phyloP scores from a whole-genome alignment of 176 grass and related monocot species.

The Carex parvula region DNA sequence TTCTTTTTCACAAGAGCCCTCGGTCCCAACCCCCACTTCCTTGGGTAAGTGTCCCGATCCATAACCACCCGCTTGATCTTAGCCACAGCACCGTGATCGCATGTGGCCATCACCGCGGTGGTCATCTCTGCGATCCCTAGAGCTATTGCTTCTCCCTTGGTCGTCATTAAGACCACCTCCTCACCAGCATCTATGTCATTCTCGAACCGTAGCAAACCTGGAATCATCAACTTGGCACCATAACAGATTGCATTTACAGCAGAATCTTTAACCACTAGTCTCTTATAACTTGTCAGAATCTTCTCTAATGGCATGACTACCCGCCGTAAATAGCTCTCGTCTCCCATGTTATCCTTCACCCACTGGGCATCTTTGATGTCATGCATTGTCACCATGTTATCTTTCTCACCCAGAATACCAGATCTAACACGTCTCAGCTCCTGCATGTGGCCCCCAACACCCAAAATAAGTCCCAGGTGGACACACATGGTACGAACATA shows the following conservation, averaged over 20 bases:
- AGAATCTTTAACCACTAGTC: slow-evolving; percentile 91
- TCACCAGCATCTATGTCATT: slow-evolving; percentile 92
- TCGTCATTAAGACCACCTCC: slow-evolving; percentile 88
- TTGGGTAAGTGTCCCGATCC: slow-evolving; percentile 90
- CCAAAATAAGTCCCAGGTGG: slow-evolving; percentile 74
- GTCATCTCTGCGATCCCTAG: slow-evolving; percentile 94
- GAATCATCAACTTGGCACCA: slow-evolving; percentile 96
- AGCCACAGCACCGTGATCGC: slow-evolving; percentile 70
- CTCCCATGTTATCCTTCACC: slow-evolving; percentile 66
- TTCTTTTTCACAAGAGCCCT: slow-evolving; percentile 83
- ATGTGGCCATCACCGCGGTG: slow-evolving; percentile 86
- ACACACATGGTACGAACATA: slow-evolving; percentile 87
- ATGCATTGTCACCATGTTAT: slow-evolving; percentile 99
- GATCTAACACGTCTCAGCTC: slow-evolving; percentile 80
- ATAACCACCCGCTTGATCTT: slow-evolving; percentile 94
- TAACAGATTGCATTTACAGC: slow-evolving; percentile 96
- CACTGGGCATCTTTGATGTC: slow-evolving; percentile 88
- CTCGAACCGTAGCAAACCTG: slow-evolving; percentile 81
- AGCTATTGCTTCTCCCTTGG: slow-evolving; percentile 87
- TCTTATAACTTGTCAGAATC: slow-evolving; percentile 92
- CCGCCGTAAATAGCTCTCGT: slow-evolving; percentile 74
- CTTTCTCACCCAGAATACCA: slow-evolving; percentile 69
- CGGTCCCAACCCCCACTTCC: slow-evolving; percentile 89
- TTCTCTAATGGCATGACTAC: slow-evolving; percentile 88
- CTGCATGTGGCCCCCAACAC: slow-evolving; percentile 86